These are phyloP conservation scores for Macrolepiota albuminosa DNA, from an alignment of 768 basidiomycete genomes.

Conservation along the genomic window DNA sequence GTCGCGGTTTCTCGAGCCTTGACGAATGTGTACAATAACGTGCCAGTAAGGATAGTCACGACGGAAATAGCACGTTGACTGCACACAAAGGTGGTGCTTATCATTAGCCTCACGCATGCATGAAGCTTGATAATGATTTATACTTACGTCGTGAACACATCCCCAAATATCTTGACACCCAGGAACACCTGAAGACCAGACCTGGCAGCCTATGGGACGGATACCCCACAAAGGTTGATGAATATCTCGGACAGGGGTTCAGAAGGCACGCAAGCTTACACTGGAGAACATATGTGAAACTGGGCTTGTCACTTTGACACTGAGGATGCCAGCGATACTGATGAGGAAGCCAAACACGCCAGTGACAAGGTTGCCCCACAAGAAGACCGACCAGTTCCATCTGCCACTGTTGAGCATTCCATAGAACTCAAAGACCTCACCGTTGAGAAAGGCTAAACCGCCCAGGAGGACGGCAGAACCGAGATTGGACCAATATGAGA, in stretches of 20 bases:
- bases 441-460: conserved; percentile 56
- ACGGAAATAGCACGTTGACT: conserved; percentile 61
- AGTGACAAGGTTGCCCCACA: conserved; percentile 31
- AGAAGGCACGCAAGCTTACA: conserved; percentile 13
- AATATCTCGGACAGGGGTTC: background rate
- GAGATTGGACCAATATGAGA: conserved; percentile 76
- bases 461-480: conserved; percentile 56
- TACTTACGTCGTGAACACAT: conserved; percentile 56
- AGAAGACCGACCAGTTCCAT: conserved; percentile 25
- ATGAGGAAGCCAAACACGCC: conserved; percentile 77
- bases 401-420: conserved; percentile 32
- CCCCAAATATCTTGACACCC: conserved; percentile 64
- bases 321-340: conserved; percentile 71
- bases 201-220: conserved; percentile 52
- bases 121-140: background rate
- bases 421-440: conserved; percentile 54
- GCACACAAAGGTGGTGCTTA: background rate
- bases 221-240: background rate
- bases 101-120: background rate
- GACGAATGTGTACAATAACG: conserved; percentile 61
- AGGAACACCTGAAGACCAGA: conserved; percentile 73
- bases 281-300: conserved; percentile 79
- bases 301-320: conserved; percentile 82
- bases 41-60: conserved; percentile 57
- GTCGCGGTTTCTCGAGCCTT: conserved; percentile 45